These are phyloP conservation scores for Sarocladiaceae sp. DNA, from an alignment of 2,329 filamentous ascomycete genomes.

Conservation along the genomic window DNA sequence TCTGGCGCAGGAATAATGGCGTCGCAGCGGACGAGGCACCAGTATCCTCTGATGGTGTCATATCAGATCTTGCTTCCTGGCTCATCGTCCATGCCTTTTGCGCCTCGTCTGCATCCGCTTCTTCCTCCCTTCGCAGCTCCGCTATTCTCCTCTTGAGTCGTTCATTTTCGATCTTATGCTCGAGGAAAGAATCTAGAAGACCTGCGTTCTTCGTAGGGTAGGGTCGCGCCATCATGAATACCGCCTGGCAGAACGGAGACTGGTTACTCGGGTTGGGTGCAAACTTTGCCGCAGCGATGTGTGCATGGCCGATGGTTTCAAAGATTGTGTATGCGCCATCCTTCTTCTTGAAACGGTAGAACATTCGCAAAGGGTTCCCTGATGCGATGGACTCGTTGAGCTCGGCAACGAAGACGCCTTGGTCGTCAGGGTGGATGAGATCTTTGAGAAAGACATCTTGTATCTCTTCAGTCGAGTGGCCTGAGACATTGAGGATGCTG, in stretches of 20 bases:
- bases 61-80: slow-evolving; percentile 49
- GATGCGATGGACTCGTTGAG: slow-evolving; percentile 84
- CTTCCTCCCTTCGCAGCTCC: slow-evolving; percentile 78
- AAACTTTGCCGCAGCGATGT: slow-evolving; percentile 66
- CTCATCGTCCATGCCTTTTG: slow-evolving; percentile 55
- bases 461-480: slow-evolving; percentile 65
- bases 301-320: slow-evolving; percentile 87
- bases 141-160: slow-evolving; percentile 76
- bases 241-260: slow-evolving; percentile 71
- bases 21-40: slow-evolving; percentile 24
- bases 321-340: slow-evolving; percentile 74
- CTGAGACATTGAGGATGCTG: slow-evolving; percentile 67
- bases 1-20: slow-evolving; percentile 24
- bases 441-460: slow-evolving; percentile 72
- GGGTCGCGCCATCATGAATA: slow-evolving; percentile 88
- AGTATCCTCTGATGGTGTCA: slow-evolving; percentile 43
- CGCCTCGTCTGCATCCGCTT: slow-evolving; percentile 66
- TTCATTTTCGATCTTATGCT: slow-evolving; percentile 96
- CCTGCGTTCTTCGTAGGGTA: slow-evolving; percentile 85
- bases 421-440: slow-evolving; percentile 80
- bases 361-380: slow-evolving; percentile 73
- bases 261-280: slow-evolving; percentile 57
- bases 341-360: slow-evolving; percentile 74
- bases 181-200: slow-evolving; percentile 84
- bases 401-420: slow-evolving; percentile 74